Evolutionary conservation across 192 early-diverging fungal genomes (phyloP).

Genomic region (Backusella westeae): DNA sequence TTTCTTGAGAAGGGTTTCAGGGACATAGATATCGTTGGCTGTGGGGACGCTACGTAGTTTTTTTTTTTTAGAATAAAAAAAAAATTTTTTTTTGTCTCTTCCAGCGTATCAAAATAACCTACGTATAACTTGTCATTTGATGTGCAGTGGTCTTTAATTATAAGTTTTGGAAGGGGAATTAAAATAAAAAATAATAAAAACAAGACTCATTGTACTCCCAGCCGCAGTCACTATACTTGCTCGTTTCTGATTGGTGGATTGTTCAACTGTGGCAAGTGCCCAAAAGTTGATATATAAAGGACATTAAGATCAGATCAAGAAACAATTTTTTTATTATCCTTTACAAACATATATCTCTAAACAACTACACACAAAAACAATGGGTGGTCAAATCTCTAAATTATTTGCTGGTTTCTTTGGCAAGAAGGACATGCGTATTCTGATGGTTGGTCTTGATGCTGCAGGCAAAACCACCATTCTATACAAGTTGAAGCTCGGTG

Average conservation of each 20-base stretch:
- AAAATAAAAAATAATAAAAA: background rate
- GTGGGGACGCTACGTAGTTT: constrained; percentile 43
- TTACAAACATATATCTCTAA: background rate
- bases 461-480: constrained; percentile 98
- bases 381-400: constrained; percentile 54
- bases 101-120: constrained; percentile 6
- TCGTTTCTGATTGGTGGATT: background rate
- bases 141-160: background rate
- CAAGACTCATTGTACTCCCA: background rate
- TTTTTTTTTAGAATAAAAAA: background rate
- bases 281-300: background rate
- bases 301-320: background rate
- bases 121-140: constrained; percentile 9
- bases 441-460: constrained; percentile 91
- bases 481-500: constrained; percentile 97
- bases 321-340: background rate
- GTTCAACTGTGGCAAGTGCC: background rate
- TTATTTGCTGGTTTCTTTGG: constrained; percentile 74
- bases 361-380: background rate
- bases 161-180: background rate
- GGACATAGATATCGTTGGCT: constrained; percentile 68
- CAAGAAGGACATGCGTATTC: constrained; percentile 94
- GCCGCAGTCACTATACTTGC: constrained; percentile 3
- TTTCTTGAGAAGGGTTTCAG: constrained; percentile 84
- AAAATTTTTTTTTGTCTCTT: background rate